These are phyloP conservation scores for Neonectria neomacrospora DNA, from an alignment of 2,329 filamentous ascomycete species.

Conservation along the genomic window DNA sequence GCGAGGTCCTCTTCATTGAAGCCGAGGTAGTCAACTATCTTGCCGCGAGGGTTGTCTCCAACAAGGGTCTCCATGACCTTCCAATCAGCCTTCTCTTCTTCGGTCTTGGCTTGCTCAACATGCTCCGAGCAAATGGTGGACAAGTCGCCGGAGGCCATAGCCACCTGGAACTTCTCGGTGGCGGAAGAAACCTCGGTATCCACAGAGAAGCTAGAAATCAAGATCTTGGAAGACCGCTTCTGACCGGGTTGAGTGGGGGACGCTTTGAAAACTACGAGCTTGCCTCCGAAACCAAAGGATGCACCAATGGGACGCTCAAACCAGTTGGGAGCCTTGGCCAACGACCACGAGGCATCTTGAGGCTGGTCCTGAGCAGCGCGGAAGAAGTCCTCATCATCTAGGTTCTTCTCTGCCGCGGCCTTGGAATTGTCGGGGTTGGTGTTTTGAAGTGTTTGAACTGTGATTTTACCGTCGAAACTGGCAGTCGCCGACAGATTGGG, in stretches of 20 bases:
- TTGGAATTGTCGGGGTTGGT: conserved; percentile 83
- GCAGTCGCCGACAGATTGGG: conserved; percentile 93
- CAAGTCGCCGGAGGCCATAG: conserved; percentile 81
- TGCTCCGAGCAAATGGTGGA: conserved; percentile 82
- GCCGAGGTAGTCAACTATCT: conserved; percentile 90
- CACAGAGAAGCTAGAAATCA: conserved; percentile 87
- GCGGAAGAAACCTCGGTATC: conserved; percentile 87
- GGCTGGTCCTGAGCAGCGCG: conserved; percentile 91
- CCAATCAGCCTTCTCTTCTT: conserved; percentile 97
- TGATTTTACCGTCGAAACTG: conserved; percentile 96
- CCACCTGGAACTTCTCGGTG: conserved; percentile 87
- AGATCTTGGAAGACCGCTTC: conserved; percentile 77
- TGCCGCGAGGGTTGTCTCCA: conserved; percentile 83
- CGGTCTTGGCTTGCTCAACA: conserved; percentile 77
- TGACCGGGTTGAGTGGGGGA: conserved; percentile 70
- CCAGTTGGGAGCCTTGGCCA: conserved; percentile 90
- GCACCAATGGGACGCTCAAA: conserved; percentile 85
- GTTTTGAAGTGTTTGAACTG: conserved; percentile 92
- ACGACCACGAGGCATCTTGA: conserved; percentile 88
- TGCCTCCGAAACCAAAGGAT: conserved; percentile 95
- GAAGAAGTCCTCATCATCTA: conserved; percentile 97
- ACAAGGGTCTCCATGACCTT: conserved; percentile 91
- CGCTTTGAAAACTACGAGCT: conserved; percentile 80
- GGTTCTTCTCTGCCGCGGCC: conserved; percentile 70
- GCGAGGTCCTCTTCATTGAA: conserved; percentile 72